Evolutionary conservation across 306 rosid genomes (phyloP), one percentile per base, ranked within the genome.

Genomic region (Ammopiptanthus mongolicus): DNA sequence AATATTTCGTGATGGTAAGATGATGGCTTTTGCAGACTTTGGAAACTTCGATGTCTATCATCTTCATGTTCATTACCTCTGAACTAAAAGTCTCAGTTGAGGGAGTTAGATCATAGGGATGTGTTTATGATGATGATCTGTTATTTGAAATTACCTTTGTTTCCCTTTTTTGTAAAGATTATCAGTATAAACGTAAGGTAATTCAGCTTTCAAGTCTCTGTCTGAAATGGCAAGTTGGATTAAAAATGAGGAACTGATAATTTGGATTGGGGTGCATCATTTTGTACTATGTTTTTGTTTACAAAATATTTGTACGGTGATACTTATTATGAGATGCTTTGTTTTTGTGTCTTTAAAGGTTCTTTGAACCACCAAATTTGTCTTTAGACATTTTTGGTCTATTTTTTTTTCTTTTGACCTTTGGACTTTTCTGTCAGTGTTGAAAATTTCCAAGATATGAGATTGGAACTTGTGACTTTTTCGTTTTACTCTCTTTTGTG

Each of bases 291-390:
- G 4, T 47, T 57, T 48, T 59, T 77, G 22, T 56, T 58, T 65
- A 21, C 52, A 44, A 8, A 44, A 18, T 41, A 52, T 53, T 63
- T 66, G 34, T 17, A n/a, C 1, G 6, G 19, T 63, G 48, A 51
- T 23, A 56, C 61, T 28, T 52, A 59, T 37, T 66, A 25, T 62
- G 47, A 39, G 21, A 18, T 76, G 29, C 25, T 59, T 74, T 31
- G 46, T 65, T 67, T 73, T 23, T 48, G 28, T 23, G 41, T 77
- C 73, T 53, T 18, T 74, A 31, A 55, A 78, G 71, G 21, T 69
- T 71, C 82, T 65, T 56, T 58, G 53, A 78, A 68, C 48, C 73
- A 12, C 39, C 33, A 33, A 36, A 51, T 51, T 59, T 44, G 23
- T 74, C 62, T 67, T 68, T 56, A 62, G 29, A 62, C 39, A 69